phyloP scores from a whole-genome alignment of 345 rosid genomes.

The Murraya paniculata region DNA sequence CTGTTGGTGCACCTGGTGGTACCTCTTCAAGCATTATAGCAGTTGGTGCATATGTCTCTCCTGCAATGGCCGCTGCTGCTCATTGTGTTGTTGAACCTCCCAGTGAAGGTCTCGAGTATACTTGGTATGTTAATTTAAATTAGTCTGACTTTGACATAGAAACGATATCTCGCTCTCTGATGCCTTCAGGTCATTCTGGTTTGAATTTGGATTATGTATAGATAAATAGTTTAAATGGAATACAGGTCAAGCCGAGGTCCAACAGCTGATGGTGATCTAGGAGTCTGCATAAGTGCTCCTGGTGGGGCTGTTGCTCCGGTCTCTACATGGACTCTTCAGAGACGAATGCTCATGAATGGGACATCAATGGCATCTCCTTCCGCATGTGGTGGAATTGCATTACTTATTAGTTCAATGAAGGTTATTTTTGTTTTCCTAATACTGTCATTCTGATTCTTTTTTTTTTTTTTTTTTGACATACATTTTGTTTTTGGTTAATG shows the following conservation, averaged over 20 bases:
- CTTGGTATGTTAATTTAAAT: conserved; percentile 56
- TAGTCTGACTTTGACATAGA: conserved; percentile 13
- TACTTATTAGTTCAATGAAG: conserved; percentile 96
- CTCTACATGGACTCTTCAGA: conserved; percentile 98
- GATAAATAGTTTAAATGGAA: conserved; percentile 19
- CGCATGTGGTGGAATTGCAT: conserved; percentile 96
- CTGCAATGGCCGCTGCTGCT: conserved; percentile 97
- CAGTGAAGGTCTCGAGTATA: conserved; percentile 84
- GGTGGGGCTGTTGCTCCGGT: conserved; percentile 99
- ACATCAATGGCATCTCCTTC: conserved; percentile 99
- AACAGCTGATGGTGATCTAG: conserved; percentile 95
- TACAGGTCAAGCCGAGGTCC: conserved; percentile 99
- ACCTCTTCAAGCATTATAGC: conserved; percentile 94
- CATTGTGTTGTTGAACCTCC: conserved; percentile 96
- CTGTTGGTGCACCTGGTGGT: conserved; percentile 99
- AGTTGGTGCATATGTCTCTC: conserved; percentile 97
- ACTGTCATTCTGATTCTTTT: conserved; percentile 4
- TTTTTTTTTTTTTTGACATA: conserved; percentile 1
- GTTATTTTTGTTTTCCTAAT: conserved; percentile 30
- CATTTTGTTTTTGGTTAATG: conserved; percentile 11
- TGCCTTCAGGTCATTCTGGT: conserved; percentile 8
- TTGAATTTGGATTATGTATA: conserved; percentile 19
- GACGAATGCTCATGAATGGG: conserved; percentile 98
- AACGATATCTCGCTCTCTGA: neutral
- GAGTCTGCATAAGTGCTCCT: conserved; percentile 95